Base-by-base conservation (phyloP, 495 filamentous ascomycete genomes). In the Penicillium flavigenum region DNA sequence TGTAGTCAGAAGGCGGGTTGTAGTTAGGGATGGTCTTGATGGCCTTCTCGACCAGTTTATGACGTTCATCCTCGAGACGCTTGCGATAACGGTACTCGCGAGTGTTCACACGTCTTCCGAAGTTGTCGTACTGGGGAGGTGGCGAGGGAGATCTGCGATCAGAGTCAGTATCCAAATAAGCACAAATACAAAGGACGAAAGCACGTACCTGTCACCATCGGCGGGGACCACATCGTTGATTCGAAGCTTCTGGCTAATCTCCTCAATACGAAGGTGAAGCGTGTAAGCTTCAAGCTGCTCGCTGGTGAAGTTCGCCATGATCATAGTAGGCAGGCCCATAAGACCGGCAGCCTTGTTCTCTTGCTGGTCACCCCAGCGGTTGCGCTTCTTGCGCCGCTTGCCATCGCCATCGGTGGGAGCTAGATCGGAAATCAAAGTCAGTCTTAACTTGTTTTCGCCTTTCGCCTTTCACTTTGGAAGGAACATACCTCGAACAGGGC, bases 11-110 rank as follows among this genome's bases (percentile, higher is more conserved):
- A 41, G 94, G 94, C 65, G 94, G 92, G 72, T 96, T 89, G 67
- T 98, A 98, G 81, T 96, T 96, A 77, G 93, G 91, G 67, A 98
- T 96, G 71, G 90, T 87, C 81, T 96, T 94, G 87, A 96, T 96
- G 61, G 94, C 94, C 79, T 93, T 95, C 73, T 98, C 92, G 69
- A 98, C 86, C 63, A 96, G 81, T 76, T 97, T 96, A 78, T 98
- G 94, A 60, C 94, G 91, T 75, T 98, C 94, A 66, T 97, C 94
- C 79, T 98, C 94, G 56, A 98, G 88, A 57, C 86, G 86, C 81
- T 98, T 98, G 70, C 92, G 90, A 69, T 98, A 98, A 49, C 94
- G 91, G 75, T 88, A 94, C 80, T 98, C 94, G 69, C 94, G 86
- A 51, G 94, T 98, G 71, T 98, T 98, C 71, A 96, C 89, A 90